Percentiles rank a stretch among this genome's conserved stretches.
These are phyloP conservation scores for Cordyceps fumosorosea DNA, from an alignment of 2,329 filamentous ascomycete species.

Conservation along the genomic window DNA sequence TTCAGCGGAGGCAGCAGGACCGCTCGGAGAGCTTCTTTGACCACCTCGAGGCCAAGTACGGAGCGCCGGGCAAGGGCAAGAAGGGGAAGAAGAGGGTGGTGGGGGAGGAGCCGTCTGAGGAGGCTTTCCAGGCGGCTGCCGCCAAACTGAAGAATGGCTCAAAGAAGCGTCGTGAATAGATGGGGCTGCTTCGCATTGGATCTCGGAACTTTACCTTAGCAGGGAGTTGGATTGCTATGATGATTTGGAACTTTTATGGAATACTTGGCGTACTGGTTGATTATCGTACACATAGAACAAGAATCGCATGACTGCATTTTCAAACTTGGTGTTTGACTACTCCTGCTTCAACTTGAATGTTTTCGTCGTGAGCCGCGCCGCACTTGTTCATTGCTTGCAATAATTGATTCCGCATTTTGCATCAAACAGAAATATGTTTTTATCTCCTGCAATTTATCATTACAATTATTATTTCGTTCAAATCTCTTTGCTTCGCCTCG, in stretches of 20 bases:
- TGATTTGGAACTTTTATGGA: neutral
- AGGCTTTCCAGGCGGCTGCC: conserved; percentile 53
- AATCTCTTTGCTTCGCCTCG: no score
- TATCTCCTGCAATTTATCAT: no score
- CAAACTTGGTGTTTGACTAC: neutral
- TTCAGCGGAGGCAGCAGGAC: conserved; percentile 62
- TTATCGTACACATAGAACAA: neutral
- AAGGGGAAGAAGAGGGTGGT: conserved; percentile 41
- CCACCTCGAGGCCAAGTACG: conserved; percentile 71
- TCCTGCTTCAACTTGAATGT: neutral
- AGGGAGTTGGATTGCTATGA: conserved; percentile 2
- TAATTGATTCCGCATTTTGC: no score
- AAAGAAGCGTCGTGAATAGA: conserved; percentile 12
- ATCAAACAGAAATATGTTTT: no score
- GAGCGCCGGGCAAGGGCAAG: conserved; percentile 27
- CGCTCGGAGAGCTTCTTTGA: conserved; percentile 60
- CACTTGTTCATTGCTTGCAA: no score
- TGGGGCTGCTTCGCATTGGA: neutral
- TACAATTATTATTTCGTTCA: no score
- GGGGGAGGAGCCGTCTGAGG: conserved; percentile 59
- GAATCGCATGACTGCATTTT: neutral
- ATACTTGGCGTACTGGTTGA: neutral
- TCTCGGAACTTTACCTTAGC: neutral
- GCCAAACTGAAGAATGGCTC: conserved; percentile 38
- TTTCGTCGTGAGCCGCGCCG: no score